Evolutionary conservation across 139 green algal species (phyloP).

Genomic region (Micromonas commoda): DNA sequence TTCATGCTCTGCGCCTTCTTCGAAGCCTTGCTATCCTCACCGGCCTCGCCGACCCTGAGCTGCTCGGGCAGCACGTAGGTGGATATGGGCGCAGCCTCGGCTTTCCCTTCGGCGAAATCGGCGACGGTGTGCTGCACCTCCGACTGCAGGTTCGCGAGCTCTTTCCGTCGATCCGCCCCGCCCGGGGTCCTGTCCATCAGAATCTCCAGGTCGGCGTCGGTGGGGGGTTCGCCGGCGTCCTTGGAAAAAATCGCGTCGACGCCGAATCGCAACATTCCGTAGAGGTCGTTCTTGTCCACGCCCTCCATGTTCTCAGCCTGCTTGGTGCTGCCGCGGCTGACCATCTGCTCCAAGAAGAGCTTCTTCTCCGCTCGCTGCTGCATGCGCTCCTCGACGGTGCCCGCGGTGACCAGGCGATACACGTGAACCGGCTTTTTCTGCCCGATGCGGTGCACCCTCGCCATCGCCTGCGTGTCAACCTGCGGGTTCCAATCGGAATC

Average conservation of each 20-base stretch:
- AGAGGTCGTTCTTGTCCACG: slow-evolving; percentile 26
- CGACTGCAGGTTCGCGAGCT: not conserved
- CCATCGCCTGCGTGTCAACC: slow-evolving; percentile 46
- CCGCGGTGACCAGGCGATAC: slow-evolving; percentile 51
- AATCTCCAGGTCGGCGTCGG: slow-evolving; percentile 18
- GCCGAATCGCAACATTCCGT: slow-evolving; percentile 23
- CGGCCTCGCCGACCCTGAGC: not conserved
- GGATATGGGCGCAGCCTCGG: slow-evolving; percentile 2
- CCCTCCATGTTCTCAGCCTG: not conserved
- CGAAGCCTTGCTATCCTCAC: not conserved
- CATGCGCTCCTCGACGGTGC: slow-evolving; percentile 62
- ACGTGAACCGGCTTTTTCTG: slow-evolving; percentile 87
- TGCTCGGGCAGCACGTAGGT: not conserved
- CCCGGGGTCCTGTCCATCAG: slow-evolving; percentile 10
- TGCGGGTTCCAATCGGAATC: slow-evolving; percentile 50
- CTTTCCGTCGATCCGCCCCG: not conserved
- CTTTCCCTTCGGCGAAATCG: slow-evolving; percentile 13
- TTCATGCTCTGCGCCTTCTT: not conserved
- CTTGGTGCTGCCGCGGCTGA: slow-evolving; percentile 41
- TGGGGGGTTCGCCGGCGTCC: slow-evolving; percentile 12
- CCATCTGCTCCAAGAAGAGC: slow-evolving; percentile 79
- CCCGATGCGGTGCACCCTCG: slow-evolving; percentile 68
- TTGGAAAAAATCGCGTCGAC: slow-evolving; percentile 19
- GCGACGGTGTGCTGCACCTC: slow-evolving; percentile 9
- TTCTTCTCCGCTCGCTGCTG: slow-evolving; percentile 60